A percentile compares a stretch with the other conserved stretches of the same genome.
Evolutionary conservation across 73 alveolate species (phyloP).

Genomic region (Blepharisma stoltei): DNA sequence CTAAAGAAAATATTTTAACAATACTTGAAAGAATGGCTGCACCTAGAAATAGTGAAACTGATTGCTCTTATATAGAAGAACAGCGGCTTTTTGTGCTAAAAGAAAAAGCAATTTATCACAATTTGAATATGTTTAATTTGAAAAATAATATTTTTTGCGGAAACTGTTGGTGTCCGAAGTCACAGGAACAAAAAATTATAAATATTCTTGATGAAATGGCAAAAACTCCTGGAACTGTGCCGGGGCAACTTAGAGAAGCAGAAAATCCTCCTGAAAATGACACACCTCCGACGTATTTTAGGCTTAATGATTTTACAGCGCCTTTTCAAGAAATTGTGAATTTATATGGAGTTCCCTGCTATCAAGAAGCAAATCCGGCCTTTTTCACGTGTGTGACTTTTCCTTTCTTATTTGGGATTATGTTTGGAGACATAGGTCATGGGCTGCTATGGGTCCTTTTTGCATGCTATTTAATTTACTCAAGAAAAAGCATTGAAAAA

Average conservation of each 20-base stretch:
- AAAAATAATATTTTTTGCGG: slow-evolving; percentile 62
- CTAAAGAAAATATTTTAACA: slow-evolving; percentile 56
- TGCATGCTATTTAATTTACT: slow-evolving; percentile 65
- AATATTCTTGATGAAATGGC: slow-evolving; percentile 38
- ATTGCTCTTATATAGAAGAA: slow-evolving; percentile 59
- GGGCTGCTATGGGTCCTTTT: slow-evolving; percentile 77
- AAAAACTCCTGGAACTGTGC: too few relatives aligned
- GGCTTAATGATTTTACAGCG: slow-evolving; percentile 85
- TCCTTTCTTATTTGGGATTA: slow-evolving; percentile 98
- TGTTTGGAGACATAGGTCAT: slow-evolving; percentile 99
- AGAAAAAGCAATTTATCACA: slow-evolving; percentile 62
- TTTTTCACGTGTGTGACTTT: slow-evolving; percentile 87
- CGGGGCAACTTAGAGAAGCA: slow-evolving; percentile 66
- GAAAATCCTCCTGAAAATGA: slow-evolving; percentile 61
- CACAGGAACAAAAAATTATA: slow-evolving; percentile 47
- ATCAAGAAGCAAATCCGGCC: slow-evolving; percentile 97
- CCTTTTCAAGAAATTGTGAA: slow-evolving; percentile 91
- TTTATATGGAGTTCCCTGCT: slow-evolving; percentile 96
- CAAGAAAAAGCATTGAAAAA: slow-evolving; percentile 49
- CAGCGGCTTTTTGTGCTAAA: slow-evolving; percentile 56
- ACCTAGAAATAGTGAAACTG: slow-evolving; percentile 38
- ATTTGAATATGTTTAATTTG: slow-evolving; percentile 51
- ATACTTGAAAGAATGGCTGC: slow-evolving; percentile 41
- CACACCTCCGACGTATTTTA: slow-evolving; percentile 88
- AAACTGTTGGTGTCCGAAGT: slow-evolving; percentile 76